phyloP scores from a whole-genome alignment of 139 green algal genomes.

The Edaphochlamys debaryana region DNA sequence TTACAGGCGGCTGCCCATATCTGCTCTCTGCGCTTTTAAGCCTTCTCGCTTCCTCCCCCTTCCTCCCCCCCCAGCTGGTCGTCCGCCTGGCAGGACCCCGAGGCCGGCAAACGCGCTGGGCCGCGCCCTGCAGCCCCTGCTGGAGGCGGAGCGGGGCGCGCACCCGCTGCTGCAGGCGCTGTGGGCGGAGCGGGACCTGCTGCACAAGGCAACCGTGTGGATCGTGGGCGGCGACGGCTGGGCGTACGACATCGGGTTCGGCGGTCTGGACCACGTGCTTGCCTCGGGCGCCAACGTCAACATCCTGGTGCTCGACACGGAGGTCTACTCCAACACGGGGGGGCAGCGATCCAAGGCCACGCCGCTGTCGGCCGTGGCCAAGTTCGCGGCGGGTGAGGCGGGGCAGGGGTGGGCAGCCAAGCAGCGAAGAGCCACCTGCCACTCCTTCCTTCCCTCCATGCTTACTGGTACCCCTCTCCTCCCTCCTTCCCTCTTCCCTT shows the following conservation, averaged over 20 bases:
- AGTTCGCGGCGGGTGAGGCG: constrained; percentile 73
- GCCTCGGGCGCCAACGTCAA: constrained; percentile 43
- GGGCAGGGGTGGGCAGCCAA: no score
- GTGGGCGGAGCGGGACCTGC: constrained; percentile 52
- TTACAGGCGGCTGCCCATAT: background rate
- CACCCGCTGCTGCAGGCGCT: no score
- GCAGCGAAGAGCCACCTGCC: no score
- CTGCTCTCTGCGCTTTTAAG: constrained; percentile 8
- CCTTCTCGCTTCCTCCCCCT: no score
- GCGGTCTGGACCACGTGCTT: constrained; percentile 72
- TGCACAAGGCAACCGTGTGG: constrained; percentile 69
- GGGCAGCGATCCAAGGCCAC: constrained; percentile 71
- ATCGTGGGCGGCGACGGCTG: constrained; percentile 73
- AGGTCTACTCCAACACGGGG: constrained; percentile 73
- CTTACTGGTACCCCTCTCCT: no score
- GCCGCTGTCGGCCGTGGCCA: constrained; percentile 62
- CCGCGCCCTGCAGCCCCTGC: constrained; percentile 39
- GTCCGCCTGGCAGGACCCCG: no score
- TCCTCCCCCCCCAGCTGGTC: no score
- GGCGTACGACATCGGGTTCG: constrained; percentile 76
- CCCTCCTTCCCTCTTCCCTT: background rate
- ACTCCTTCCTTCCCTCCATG: no score
- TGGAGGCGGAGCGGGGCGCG: constrained; percentile 29
- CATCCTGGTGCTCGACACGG: constrained; percentile 70
- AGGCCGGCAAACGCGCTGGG: constrained; percentile 31